Evolutionary conservation across 768 basidiomycete species (phyloP), one percentile per base, ranked within the genome.

Genomic region (Leccinum ochraceum): DNA sequence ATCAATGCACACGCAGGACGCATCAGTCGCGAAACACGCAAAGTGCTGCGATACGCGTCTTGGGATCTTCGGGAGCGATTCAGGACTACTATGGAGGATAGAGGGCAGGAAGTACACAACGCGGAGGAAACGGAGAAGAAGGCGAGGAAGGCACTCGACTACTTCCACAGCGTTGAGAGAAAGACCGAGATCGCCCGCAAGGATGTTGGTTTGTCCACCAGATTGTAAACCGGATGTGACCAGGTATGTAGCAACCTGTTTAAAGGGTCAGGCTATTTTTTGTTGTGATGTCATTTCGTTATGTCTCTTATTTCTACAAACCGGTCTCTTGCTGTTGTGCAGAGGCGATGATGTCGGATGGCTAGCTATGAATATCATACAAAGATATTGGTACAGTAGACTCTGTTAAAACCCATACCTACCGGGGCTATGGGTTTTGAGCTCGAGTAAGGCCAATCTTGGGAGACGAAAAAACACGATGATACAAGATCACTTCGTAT

Each of bases 51-150:
- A 53, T 74, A 94, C 32, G 95, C 92, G 20, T 87, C 90, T 22
- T 98, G 93, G 93, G 95, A 98, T 73, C 70, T 95, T 61, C 83
- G 83, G 66, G 90, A 92, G 75, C 83, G 89, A 48, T 96, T 94
- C 80, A 81, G 85, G 59, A 78, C 76, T 3, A 89, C 92, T 17
- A 83, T 94, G 80, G 94, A 98, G 66, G 87, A 90, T 71, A 78
- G 86, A 49, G 83, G 80, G 39, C 83, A 83, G 69, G 93, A 95
- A 70, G 94, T 96, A 16, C 81, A 81, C 67, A 80, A 78, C 53
- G 86, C 87, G 50, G 93, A 95, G 77, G 89, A 89, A 69, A 79
- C 81, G 54, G 90, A 91, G 79, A 84, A 75, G 77, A 82, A 81
- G 74, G 87, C 93, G 24, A 67, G 68, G 64, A 84, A 77, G 66